A percentile compares a stretch with the other conserved stretches of the same genome.
Conservation (phyloP, 2,329 filamentous ascomycete genomes). For the Metarhizium robertsii region DNA sequence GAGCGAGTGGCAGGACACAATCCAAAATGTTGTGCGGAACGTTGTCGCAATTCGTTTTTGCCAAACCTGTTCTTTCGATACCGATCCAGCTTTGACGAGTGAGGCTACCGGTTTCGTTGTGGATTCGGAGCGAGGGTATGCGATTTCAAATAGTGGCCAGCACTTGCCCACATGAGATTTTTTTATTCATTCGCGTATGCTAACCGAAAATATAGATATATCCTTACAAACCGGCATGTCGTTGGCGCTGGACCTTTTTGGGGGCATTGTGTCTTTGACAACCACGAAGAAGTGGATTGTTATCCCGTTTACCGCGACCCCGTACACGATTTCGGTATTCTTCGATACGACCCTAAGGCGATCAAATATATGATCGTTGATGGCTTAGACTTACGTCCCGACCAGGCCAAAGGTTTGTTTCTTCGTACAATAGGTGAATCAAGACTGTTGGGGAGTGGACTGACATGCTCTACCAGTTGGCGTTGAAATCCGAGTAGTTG, state of each 20-base stretch:
- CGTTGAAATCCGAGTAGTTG: slow-evolving; percentile 90
- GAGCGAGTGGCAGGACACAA: slow-evolving; percentile 86
- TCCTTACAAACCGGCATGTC: slow-evolving; percentile 84
- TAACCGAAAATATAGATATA: slow-evolving; percentile 42
- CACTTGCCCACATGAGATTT: not conserved
- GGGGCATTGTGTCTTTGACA: slow-evolving; percentile 97
- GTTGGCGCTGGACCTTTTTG: slow-evolving; percentile 94
- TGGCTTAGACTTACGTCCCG: slow-evolving; percentile 71
- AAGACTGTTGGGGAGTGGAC: not conserved
- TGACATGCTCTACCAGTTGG: slow-evolving; percentile 47
- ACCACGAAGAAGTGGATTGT: slow-evolving; percentile 94
- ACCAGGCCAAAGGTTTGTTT: slow-evolving; percentile 59
- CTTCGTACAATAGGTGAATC: not conserved
- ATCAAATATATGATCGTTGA: slow-evolving; percentile 96
- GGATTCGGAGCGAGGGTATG: slow-evolving; percentile 78
- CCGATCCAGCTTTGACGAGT: slow-evolving; percentile 85
- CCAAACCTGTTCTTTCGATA: slow-evolving; percentile 95
- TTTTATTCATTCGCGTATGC: not conserved
- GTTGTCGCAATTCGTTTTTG: slow-evolving; percentile 99
- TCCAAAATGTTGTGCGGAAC: slow-evolving; percentile 86
- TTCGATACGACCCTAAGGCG: slow-evolving; percentile 88
- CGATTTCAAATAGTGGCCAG: slow-evolving; percentile 8
- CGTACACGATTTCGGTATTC: slow-evolving; percentile 95
- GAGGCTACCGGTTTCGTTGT: slow-evolving; percentile 98
- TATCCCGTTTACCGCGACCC: slow-evolving; percentile 96